Percentiles rank a stretch among this genome's conserved stretches.
phyloP scores from a whole-genome alignment of 805 yeast genomes.

The Maudiozyma pseudohumilis region DNA sequence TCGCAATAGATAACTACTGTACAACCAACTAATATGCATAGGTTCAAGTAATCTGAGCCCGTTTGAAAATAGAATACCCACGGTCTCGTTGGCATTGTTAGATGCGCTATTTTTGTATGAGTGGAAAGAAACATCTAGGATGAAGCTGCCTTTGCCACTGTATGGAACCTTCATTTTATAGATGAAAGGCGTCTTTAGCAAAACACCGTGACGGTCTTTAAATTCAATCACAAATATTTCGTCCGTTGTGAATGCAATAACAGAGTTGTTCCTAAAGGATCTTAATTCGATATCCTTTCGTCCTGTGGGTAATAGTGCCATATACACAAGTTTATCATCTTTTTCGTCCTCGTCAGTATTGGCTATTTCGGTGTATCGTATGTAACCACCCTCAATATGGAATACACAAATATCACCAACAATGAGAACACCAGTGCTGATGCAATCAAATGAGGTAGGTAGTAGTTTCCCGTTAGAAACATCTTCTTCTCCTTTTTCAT shows the following conservation, averaged over 20 bases:
- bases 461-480: too few species aligned
- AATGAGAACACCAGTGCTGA: too few species aligned
- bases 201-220: too few species aligned
- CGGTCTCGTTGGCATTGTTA: not conserved
- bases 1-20: constrained; percentile 15
- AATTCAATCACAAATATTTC: not conserved
- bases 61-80: constrained; percentile 16
- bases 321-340: too few species aligned
- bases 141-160: constrained; percentile 10
- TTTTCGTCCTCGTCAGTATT: too few species aligned
- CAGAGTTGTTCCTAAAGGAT: not conserved
- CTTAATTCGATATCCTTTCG: constrained; percentile 2
- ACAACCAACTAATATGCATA: constrained; percentile 16
- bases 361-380: too few species aligned
- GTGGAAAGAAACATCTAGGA: constrained; percentile 12
- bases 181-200: not conserved
- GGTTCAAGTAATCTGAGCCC: constrained; percentile 17
- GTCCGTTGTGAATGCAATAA: constrained; percentile 1
- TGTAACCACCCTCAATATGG: too few species aligned
- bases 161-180: constrained; percentile 15
- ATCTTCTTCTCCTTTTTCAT: too few species aligned
- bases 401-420: too few species aligned
- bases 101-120: not conserved
- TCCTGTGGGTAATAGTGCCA: not conserved
- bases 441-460: too few species aligned